Percentiles rank a stretch among this genome's conserved stretches.
Evolutionary conservation across 2,329 filamentous ascomycete genomes (phyloP).

Genomic region (Fusarium ramigenum): DNA sequence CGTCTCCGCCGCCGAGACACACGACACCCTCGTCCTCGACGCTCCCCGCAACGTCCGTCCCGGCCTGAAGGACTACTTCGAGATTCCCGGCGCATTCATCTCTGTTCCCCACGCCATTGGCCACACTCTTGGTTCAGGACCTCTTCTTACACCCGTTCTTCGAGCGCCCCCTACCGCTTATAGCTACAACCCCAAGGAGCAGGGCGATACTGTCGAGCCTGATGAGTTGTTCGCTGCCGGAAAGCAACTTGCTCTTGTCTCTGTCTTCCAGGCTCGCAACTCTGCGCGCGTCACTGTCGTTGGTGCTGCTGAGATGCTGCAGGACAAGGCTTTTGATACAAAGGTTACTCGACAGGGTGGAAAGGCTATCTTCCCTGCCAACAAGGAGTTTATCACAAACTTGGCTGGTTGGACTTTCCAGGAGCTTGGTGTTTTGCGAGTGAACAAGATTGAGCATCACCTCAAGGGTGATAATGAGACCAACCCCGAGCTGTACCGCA

Average conservation of each 20-base stretch:
- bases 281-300: constrained; percentile 88
- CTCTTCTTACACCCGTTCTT: constrained; percentile 82
- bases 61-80: constrained; percentile 82
- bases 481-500: constrained; percentile 90
- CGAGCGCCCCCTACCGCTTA: constrained; percentile 87
- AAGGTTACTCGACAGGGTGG: constrained; percentile 71
- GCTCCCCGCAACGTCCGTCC: constrained; percentile 71
- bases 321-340: constrained; percentile 88
- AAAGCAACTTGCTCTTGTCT: constrained; percentile 84
- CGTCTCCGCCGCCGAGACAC: constrained; percentile 77
- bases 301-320: constrained; percentile 85
- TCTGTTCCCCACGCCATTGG: constrained; percentile 85
- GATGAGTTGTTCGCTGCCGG: constrained; percentile 90
- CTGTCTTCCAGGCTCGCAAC: constrained; percentile 89
- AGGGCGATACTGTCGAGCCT: constrained; percentile 66
- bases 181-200: constrained; percentile 92
- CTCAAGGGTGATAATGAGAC: constrained; percentile 64
- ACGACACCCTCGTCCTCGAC: constrained; percentile 87
- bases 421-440: constrained; percentile 88
- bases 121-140: constrained; percentile 81
- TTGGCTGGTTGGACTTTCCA: constrained; percentile 96
- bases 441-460: constrained; percentile 84
- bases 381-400: constrained; percentile 85
- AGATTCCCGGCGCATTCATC: constrained; percentile 63
- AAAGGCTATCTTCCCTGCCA: constrained; percentile 71